Conservation (phyloP, 139 green algal species). For the Chlamydomonas sphaeroides region DNA sequence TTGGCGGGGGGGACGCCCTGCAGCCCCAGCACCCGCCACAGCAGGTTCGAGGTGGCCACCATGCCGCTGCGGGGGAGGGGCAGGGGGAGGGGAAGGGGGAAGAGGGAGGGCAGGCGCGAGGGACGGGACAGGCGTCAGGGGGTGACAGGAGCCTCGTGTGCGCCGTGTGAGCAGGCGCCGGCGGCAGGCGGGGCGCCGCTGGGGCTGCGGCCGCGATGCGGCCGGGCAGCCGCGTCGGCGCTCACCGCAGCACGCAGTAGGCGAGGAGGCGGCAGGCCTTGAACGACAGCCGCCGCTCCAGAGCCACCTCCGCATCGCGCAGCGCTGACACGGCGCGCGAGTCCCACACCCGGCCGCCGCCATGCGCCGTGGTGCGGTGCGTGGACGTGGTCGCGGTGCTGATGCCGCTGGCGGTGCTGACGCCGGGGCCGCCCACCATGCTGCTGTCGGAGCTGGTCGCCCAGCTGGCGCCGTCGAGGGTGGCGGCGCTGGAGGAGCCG, state of each 20-base stretch:
- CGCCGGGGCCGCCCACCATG: neutral
- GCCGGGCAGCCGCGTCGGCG: neutral
- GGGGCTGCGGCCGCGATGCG: too few species aligned
- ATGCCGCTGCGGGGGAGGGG: slow-evolving; percentile 4
- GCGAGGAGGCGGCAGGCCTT: slow-evolving; percentile 25
- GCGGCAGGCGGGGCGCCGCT: too few species aligned
- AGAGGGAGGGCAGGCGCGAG: neutral
- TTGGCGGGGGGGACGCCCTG: neutral
- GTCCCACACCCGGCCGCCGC: neutral
- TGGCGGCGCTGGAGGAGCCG: neutral
- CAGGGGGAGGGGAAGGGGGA: neutral
- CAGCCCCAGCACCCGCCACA: slow-evolving; percentile 1
- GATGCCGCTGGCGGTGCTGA: neutral
- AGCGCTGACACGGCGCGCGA: neutral
- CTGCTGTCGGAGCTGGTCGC: neutral
- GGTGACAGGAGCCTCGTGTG: too few species aligned
- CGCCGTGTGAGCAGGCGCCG: too few species aligned
- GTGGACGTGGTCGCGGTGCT: neutral
- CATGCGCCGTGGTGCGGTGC: neutral
- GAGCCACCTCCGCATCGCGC: neutral
- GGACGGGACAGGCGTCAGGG: neutral
- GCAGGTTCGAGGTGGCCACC: neutral
- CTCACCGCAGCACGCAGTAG: slow-evolving; percentile 18
- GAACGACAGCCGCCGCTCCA: slow-evolving; percentile 25
- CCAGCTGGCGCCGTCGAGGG: neutral